phyloP scores from a whole-genome alignment of 176 grass and related monocot species.

The Otatea glauca region DNA sequence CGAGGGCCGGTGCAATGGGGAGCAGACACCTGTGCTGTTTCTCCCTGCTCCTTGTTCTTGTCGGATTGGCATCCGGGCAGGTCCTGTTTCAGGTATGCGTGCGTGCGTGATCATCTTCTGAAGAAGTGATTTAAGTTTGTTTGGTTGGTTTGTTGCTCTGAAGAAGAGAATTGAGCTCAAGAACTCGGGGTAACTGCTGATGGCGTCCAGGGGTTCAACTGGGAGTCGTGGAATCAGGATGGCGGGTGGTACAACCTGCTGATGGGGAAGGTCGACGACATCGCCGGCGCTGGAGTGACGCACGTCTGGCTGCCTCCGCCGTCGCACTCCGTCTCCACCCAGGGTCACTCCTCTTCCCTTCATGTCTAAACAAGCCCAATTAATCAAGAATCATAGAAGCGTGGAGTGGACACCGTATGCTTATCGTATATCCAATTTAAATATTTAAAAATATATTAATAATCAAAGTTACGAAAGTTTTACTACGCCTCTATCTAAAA shows the following conservation, averaged over 20 bases:
- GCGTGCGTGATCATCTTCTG: background rate
- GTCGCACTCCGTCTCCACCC: slow-evolving; percentile 63
- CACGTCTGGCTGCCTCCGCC: slow-evolving; percentile 84
- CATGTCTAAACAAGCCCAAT: background rate
- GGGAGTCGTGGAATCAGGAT: slow-evolving; percentile 78
- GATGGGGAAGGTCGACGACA: slow-evolving; percentile 56
- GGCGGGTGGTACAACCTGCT: slow-evolving; percentile 75
- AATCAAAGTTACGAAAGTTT: too few species aligned
- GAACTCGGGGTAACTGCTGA: background rate
- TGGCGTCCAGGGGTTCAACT: slow-evolving; percentile 73
- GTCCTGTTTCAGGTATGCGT: slow-evolving; percentile 64
- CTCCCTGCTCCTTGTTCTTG: slow-evolving; percentile 29
- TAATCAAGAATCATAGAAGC: background rate
- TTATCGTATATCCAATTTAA: too few species aligned
- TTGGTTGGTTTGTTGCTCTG: background rate
- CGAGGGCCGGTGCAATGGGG: background rate
- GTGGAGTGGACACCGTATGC: background rate
- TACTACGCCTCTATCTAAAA: too few species aligned
- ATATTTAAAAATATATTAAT: too few species aligned
- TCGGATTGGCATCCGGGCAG: slow-evolving; percentile 37
- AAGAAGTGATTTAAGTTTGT: background rate
- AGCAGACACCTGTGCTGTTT: slow-evolving; percentile 24
- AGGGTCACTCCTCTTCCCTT: slow-evolving; percentile 34
- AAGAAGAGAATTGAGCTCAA: background rate
- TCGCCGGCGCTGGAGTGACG: slow-evolving; percentile 61